phyloP scores from a whole-genome alignment of 371 early-diverging fungal species.

The Rhizopus delemar region DNA sequence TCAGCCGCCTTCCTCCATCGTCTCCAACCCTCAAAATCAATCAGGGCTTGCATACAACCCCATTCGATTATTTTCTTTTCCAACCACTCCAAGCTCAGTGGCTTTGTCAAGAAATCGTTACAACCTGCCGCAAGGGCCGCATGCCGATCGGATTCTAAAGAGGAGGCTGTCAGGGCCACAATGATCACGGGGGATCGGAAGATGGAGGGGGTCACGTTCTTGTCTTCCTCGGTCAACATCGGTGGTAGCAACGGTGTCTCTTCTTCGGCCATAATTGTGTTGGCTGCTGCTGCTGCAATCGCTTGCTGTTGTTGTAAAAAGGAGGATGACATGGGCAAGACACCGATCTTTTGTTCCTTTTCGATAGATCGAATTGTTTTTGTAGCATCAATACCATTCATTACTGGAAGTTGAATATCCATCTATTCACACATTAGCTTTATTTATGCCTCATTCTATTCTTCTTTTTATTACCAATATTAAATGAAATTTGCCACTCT shows the following conservation, averaged over 20 bases:
- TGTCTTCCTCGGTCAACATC: slow-evolving; percentile 4
- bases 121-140: slow-evolving; percentile 86
- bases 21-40: slow-evolving; percentile 83
- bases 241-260: neutral
- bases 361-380: slow-evolving; percentile 72
- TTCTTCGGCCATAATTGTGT: neutral
- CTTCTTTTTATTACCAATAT: slow-evolving; percentile 58
- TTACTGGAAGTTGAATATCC: slow-evolving; percentile 84
- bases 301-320: slow-evolving; percentile 20
- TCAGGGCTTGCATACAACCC: slow-evolving; percentile 92
- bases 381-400: slow-evolving; percentile 83
- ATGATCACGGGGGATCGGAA: slow-evolving; percentile 83
- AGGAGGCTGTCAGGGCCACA: slow-evolving; percentile 85
- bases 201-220: neutral
- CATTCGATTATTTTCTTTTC: slow-evolving; percentile 87
- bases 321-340: slow-evolving; percentile 39
- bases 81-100: slow-evolving; percentile 81
- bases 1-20: slow-evolving; percentile 56
- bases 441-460: neutral
- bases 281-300: slow-evolving; percentile 5
- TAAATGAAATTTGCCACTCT: slow-evolving; percentile 70
- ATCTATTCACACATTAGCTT: slow-evolving; percentile 44
- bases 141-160: slow-evolving; percentile 72
- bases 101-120: slow-evolving; percentile 88
- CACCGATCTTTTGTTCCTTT: slow-evolving; percentile 63